These are phyloP conservation scores for Hysterangium stoloniferum DNA, from an alignment of 768 basidiomycete species.

Conservation along the genomic window DNA sequence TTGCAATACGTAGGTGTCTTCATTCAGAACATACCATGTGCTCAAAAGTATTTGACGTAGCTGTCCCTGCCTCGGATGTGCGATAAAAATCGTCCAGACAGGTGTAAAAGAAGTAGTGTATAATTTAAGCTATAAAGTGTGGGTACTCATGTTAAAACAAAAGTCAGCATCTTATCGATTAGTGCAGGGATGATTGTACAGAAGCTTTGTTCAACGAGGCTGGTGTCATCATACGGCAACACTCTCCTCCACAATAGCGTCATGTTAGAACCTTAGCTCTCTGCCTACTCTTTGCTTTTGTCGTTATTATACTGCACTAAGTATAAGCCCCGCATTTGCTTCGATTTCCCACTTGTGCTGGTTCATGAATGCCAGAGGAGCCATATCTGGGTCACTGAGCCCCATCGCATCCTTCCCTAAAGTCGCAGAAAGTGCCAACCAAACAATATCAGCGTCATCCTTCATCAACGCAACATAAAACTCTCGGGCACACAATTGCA, in stretches of 20 bases:
- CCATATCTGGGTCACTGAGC: not conserved
- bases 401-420: slow-evolving; percentile 22
- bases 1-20: slow-evolving; percentile 83
- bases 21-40: not conserved
- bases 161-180: not conserved
- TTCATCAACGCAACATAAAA: slow-evolving; percentile 54
- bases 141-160: slow-evolving; percentile 23
- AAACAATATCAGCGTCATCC: slow-evolving; percentile 75
- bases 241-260: slow-evolving; percentile 34
- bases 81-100: slow-evolving; percentile 94
- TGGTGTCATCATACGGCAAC: slow-evolving; percentile 71
- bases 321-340: slow-evolving; percentile 27
- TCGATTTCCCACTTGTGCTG: slow-evolving; percentile 59
- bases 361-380: slow-evolving; percentile 25
- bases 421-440: slow-evolving; percentile 65
- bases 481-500: slow-evolving; percentile 57
- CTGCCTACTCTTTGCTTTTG: not conserved
- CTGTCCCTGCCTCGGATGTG: slow-evolving; percentile 96
- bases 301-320: slow-evolving; percentile 11
- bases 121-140: slow-evolving; percentile 94
- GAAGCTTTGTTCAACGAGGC: slow-evolving; percentile 72
- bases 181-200: slow-evolving; percentile 70
- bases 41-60: slow-evolving; percentile 32
- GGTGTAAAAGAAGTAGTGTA: slow-evolving; percentile 92
- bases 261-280: not conserved